Evolutionary conservation across 179 eudicot species (phyloP), one percentile per base, ranked within the genome.

Genomic region (Nepenthes alata): DNA sequence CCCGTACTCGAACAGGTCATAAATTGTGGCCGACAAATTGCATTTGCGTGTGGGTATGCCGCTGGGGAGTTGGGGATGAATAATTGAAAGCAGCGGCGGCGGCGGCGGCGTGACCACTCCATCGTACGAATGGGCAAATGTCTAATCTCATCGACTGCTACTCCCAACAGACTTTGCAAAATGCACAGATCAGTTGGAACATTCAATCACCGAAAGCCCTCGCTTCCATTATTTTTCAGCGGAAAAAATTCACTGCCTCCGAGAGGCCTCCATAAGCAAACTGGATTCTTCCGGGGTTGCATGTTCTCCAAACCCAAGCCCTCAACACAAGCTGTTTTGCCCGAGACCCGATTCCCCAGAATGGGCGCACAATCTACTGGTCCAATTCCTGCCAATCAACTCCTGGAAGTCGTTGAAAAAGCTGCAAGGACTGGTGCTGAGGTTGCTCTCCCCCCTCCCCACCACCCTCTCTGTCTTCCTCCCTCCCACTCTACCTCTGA

Each of bases 341-440:
- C 89, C 2, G 80, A 67, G 34, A 74, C 75, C 44, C 70, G 78
- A 48, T 87, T 34, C 55, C 47, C 80, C 1, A 88, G 78, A 71
- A 68, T 83, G 69, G 96, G 80, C 15, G 81, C 86, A 13, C 60
- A 60, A 49, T 71, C 87, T 64, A 74, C 74, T 60, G 87, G 87
- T 4, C 63, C 80, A 14, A 71, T 89, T 63, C 73, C 88, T 5
- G 70, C 78, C 12, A 60, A 67, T 35, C 77, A 86, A 36, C 90
- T 89, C 50, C 71, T 85, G 38, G 67, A 53, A 57, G 95, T 81
- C 52, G 88, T 86, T 66, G 78, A 86, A 68, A 72, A 71, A 62
- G 95, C 98, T 72, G 96, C 96, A 50, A 72, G 81, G 56, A 78
- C 89, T 68, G 98, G 98, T 53, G 91, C 98, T 71, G 55, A 86